phyloP scores from a whole-genome alignment of 73 alveolate species.

The Blepharisma stoltei region DNA sequence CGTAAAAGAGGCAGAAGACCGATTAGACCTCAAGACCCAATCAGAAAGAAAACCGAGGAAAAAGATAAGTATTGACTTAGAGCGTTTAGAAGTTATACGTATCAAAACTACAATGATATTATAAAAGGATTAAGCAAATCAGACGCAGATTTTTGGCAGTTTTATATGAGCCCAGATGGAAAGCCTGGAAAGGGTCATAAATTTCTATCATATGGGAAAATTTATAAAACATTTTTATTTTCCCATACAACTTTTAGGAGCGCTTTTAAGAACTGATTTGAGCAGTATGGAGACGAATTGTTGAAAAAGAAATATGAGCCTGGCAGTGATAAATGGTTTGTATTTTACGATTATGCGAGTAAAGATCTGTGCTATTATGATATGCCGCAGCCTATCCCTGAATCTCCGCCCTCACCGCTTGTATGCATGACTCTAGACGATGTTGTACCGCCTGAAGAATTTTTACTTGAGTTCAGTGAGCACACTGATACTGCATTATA shows the following conservation, averaged over 20 bases:
- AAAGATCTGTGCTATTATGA: not conserved
- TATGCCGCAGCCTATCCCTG: too few relatives aligned
- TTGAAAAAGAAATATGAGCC: constrained; percentile 19
- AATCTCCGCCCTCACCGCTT: too few relatives aligned
- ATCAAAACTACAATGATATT: not conserved
- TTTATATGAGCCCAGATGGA: constrained; percentile 21
- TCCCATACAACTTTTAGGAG: not conserved
- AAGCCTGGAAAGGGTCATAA: constrained; percentile 25
- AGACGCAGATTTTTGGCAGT: constrained; percentile 1
- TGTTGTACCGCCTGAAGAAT: too few relatives aligned
- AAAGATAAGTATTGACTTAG: constrained; percentile 28
- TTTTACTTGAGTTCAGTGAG: too few relatives aligned
- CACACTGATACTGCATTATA: too few relatives aligned
- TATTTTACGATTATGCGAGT: constrained; percentile 18
- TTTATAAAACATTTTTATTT: constrained; percentile 8
- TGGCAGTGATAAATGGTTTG: constrained; percentile 23
- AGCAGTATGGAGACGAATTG: constrained; percentile 7
- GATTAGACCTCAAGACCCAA: constrained; percentile 16
- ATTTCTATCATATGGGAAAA: constrained; percentile 24
- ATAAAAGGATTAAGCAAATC: not conserved
- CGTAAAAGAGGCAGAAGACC: constrained; percentile 27
- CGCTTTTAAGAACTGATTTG: not conserved
- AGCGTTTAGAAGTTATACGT: not conserved
- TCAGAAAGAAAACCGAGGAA: constrained; percentile 21
- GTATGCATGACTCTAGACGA: too few relatives aligned